Conservation (phyloP, 768 basidiomycete species). For the Suillus placidus region DNA sequence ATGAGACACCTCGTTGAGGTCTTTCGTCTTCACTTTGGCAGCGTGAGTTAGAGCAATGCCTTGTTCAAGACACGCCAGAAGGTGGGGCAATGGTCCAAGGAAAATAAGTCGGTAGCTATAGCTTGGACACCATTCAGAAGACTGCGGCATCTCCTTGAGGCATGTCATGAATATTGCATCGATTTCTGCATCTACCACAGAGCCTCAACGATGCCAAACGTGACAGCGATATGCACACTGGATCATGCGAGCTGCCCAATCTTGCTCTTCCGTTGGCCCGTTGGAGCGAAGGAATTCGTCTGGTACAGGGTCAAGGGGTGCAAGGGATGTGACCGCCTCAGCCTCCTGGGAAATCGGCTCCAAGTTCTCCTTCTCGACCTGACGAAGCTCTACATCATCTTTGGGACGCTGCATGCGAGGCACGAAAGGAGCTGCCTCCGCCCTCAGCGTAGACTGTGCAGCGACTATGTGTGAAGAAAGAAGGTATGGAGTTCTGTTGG, state of each 20-base stretch:
- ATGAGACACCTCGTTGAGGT: constrained; percentile 28
- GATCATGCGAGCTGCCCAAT: constrained; percentile 25
- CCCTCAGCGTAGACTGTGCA: constrained; percentile 19
- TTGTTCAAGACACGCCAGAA: constrained; percentile 44
- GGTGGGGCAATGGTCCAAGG: constrained; percentile 40
- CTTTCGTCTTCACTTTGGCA: constrained; percentile 36
- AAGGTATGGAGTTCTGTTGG: constrained; percentile 26
- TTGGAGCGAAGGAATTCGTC: constrained; percentile 21
- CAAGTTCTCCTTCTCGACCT: not conserved
- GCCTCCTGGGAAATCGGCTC: not conserved
- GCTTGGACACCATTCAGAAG: constrained; percentile 30
- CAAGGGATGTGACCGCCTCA: not conserved
- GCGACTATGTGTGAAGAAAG: constrained; percentile 22
- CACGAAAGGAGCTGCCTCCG: constrained; percentile 22
- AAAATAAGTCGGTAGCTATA: constrained; percentile 42
- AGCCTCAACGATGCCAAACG: constrained; percentile 4
- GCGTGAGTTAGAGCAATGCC: constrained; percentile 24
- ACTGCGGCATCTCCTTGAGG: constrained; percentile 26
- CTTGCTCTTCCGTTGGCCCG: constrained; percentile 30
- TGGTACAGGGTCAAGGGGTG: constrained; percentile 3
- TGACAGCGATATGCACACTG: constrained; percentile 20
- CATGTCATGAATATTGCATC: constrained; percentile 32
- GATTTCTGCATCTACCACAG: constrained; percentile 18
- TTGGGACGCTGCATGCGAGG: constrained; percentile 8
- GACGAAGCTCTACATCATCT: not conserved